These are phyloP conservation scores for Hyphopichia pseudoburtonii DNA, from an alignment of 1,139 yeast genomes.

Conservation along the genomic window DNA sequence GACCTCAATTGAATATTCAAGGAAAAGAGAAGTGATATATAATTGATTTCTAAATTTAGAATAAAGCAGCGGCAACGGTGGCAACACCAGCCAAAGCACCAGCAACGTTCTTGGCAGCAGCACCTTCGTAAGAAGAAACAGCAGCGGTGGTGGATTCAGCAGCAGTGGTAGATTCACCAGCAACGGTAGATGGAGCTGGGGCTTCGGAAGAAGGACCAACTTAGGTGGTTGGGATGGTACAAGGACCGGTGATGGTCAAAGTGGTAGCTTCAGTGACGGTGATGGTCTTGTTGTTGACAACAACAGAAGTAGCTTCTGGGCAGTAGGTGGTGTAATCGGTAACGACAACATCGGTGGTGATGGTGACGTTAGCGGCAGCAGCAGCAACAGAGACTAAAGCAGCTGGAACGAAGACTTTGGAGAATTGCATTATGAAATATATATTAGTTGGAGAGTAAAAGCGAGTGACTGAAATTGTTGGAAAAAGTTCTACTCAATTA, in stretches of 20 bases:
- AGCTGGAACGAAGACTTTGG: slow-evolving; percentile 38
- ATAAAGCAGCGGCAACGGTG: slow-evolving; percentile 51
- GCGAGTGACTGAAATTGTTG: slow-evolving; percentile 32
- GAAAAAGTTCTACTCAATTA: too few species aligned
- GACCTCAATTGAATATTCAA: too few species aligned
- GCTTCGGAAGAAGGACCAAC: slow-evolving; percentile 15
- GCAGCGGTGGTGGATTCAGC: slow-evolving; percentile 17
- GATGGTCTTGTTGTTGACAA: slow-evolving; percentile 48
- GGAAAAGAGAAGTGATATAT: too few species aligned
- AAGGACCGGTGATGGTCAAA: slow-evolving; percentile 46
- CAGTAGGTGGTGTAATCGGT: slow-evolving; percentile 51
- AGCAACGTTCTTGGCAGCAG: slow-evolving; percentile 40
- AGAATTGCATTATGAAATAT: slow-evolving; percentile 41
- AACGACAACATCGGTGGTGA: slow-evolving; percentile 44
- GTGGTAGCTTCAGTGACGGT: slow-evolving; percentile 48
- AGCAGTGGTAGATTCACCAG: slow-evolving; percentile 15
- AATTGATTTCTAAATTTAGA: slow-evolving; percentile 36
- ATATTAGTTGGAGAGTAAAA: slow-evolving; percentile 8
- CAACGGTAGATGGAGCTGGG: slow-evolving; percentile 15
- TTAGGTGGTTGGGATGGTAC: slow-evolving; percentile 49
- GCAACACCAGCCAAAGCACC: slow-evolving; percentile 52
- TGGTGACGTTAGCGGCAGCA: slow-evolving; percentile 40
- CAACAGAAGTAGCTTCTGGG: slow-evolving; percentile 40
- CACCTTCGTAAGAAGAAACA: slow-evolving; percentile 26
- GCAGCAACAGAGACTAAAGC: slow-evolving; percentile 41